Conservation (phyloP, 495 filamentous ascomycete genomes). For the Aspergillus cristatus region DNA sequence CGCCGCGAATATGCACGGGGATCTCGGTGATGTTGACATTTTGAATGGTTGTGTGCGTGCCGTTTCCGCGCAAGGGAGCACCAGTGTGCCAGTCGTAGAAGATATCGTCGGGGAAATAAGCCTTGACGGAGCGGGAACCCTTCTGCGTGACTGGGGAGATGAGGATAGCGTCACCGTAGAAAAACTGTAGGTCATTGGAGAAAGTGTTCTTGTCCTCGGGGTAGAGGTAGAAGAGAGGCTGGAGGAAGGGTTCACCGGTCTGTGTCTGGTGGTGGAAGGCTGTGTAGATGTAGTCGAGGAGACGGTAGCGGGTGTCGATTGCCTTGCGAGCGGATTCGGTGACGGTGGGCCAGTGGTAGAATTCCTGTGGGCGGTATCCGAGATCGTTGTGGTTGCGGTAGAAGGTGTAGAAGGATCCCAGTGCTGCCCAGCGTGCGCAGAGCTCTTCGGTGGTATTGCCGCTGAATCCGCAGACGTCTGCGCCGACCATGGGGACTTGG, state of each 20-base stretch:
- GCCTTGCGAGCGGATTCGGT: slow-evolving; percentile 57
- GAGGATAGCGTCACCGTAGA: slow-evolving; percentile 63
- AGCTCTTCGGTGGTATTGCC: slow-evolving; percentile 66
- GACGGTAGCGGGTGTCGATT: slow-evolving; percentile 65
- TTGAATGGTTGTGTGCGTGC: slow-evolving; percentile 40
- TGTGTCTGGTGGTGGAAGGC: slow-evolving; percentile 53
- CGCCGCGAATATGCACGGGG: slow-evolving; percentile 64
- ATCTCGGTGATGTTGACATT: slow-evolving; percentile 55
- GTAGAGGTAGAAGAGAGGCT: slow-evolving; percentile 64
- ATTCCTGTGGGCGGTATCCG: slow-evolving; percentile 55
- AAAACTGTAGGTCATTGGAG: slow-evolving; percentile 58
- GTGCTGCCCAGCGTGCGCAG: slow-evolving; percentile 75
- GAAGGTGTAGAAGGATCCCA: slow-evolving; percentile 75
- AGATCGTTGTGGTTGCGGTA: slow-evolving; percentile 68
- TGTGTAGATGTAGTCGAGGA: slow-evolving; percentile 81
- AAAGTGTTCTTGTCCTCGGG: slow-evolving; percentile 55
- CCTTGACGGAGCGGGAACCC: slow-evolving; percentile 52
- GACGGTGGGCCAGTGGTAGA: slow-evolving; percentile 64
- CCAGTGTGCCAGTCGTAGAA: slow-evolving; percentile 75
- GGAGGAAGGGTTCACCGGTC: slow-evolving; percentile 61
- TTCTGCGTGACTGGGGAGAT: slow-evolving; percentile 62
- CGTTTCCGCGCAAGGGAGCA: slow-evolving; percentile 45
- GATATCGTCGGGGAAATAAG: slow-evolving; percentile 65
- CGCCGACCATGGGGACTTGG: slow-evolving; percentile 79
- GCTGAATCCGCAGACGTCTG: slow-evolving; percentile 74